Conservation (phyloP, 1,139 yeast genomes). For the Debaryomyces nepalensis region DNA sequence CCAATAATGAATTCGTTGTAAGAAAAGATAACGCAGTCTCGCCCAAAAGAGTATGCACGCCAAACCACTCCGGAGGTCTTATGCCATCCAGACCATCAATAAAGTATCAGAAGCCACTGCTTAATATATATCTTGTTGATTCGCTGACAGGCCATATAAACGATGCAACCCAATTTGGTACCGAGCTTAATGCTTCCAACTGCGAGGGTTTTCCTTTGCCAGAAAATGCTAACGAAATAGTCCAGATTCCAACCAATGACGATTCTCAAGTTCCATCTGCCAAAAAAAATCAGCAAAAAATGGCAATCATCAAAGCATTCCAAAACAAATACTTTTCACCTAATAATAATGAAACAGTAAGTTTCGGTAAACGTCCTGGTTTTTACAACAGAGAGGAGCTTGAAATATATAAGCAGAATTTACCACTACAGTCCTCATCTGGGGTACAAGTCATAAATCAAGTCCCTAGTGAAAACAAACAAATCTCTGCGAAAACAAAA, state of each 20-base stretch:
- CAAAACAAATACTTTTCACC: conserved; percentile 24
- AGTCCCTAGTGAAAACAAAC: conserved; percentile 11
- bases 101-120: conserved; percentile 30
- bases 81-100: conserved; percentile 46
- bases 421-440: conserved; percentile 11
- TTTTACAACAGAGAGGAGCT: conserved; percentile 40
- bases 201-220: conserved; percentile 70
- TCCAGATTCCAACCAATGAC: conserved; percentile 67
- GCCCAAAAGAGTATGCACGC: conserved; percentile 49
- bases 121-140: conserved; percentile 60
- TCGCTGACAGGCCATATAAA: conserved; percentile 67
- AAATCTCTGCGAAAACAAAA: background rate
- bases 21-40: conserved; percentile 23
- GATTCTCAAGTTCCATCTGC: conserved; percentile 17
- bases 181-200: conserved; percentile 69
- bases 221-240: conserved; percentile 59
- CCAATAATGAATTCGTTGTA: conserved; percentile 16
- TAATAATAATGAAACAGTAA: background rate
- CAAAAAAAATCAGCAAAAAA: conserved; percentile 31
- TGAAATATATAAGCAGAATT: conserved; percentile 23
- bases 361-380: conserved; percentile 23
- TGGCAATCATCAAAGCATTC: conserved; percentile 61
- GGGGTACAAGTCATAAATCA: conserved; percentile 23
- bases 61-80: conserved; percentile 36
- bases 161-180: conserved; percentile 78